Conservation (phyloP, 495 filamentous ascomycete genomes). For the Extremus antarcticus region DNA sequence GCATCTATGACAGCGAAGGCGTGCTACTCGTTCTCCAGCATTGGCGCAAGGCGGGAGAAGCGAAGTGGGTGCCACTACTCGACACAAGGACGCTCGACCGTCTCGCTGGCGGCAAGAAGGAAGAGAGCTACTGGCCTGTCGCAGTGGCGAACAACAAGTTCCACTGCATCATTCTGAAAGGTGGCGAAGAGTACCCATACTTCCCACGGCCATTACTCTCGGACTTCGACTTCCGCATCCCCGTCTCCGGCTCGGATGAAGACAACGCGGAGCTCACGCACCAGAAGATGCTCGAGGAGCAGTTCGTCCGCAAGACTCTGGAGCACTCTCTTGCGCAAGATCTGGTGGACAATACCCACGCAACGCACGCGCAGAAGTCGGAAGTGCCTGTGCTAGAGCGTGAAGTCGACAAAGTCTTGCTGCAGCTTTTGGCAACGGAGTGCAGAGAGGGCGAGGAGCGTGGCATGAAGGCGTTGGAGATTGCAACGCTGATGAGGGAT, state of each 20-base stretch:
- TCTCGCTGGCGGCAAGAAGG: constrained; percentile 68
- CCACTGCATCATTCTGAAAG: constrained; percentile 98
- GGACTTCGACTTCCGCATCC: constrained; percentile 88
- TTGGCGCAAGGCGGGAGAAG: constrained; percentile 77
- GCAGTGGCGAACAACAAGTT: constrained; percentile 87
- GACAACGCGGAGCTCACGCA: constrained; percentile 24
- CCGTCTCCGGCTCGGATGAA: constrained; percentile 39
- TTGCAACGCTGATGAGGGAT: constrained; percentile 69
- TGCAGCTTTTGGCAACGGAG: constrained; percentile 83
- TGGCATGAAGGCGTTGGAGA: constrained; percentile 87
- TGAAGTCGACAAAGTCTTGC: constrained; percentile 73
- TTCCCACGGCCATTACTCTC: constrained; percentile 85
- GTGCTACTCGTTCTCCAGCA: constrained; percentile 77
- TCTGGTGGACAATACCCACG: constrained; percentile 49
- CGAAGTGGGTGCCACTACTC: constrained; percentile 81
- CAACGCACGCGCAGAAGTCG: constrained; percentile 49
- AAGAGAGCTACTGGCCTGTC: constrained; percentile 89
- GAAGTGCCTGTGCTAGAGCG: constrained; percentile 59
- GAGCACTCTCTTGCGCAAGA: constrained; percentile 62
- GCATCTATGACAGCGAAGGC: constrained; percentile 84
- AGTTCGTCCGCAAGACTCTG: constrained; percentile 64
- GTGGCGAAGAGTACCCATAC: constrained; percentile 83
- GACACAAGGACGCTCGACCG: constrained; percentile 79
- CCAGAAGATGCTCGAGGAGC: constrained; percentile 53
- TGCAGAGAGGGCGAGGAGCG: constrained; percentile 84